These are phyloP conservation scores for Datisca glomerata DNA, from an alignment of 306 rosid genomes.

Conservation along the genomic window DNA sequence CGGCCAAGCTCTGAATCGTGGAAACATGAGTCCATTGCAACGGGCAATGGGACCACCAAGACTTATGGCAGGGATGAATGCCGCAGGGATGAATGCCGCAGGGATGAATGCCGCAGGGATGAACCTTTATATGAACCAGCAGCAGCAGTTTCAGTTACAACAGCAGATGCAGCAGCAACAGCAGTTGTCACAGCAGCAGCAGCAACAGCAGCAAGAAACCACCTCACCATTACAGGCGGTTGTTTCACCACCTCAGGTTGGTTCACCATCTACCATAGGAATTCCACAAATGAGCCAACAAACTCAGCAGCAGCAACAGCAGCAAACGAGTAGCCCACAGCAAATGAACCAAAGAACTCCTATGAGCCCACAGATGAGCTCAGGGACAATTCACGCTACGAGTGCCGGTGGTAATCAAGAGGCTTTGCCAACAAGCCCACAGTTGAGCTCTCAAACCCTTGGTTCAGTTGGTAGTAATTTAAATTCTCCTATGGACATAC, in stretches of 20 bases:
- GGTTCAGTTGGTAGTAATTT: slow-evolving; percentile 63
- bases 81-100: slow-evolving; percentile 37
- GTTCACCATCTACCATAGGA: slow-evolving; percentile 85
- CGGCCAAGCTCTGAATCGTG: slow-evolving; percentile 46
- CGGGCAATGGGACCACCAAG: slow-evolving; percentile 90
- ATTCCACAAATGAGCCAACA: slow-evolving; percentile 67
- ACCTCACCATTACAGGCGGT: slow-evolving; percentile 65
- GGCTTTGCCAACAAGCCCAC: slow-evolving; percentile 93
- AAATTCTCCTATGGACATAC: slow-evolving; percentile 91
- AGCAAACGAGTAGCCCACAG: slow-evolving; percentile 77
- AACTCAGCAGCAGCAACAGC: slow-evolving; percentile 49
- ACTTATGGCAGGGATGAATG: slow-evolving; percentile 45
- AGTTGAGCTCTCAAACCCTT: slow-evolving; percentile 87
- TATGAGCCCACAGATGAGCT: slow-evolving; percentile 87
- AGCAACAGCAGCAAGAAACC: slow-evolving; percentile 63
- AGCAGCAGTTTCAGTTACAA: slow-evolving; percentile 21
- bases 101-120: slow-evolving; percentile 50
- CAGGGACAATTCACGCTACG: slow-evolving; percentile 76
- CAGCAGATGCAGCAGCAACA: slow-evolving; percentile 32
- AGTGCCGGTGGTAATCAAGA: slow-evolving; percentile 93
- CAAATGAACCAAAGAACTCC: slow-evolving; percentile 92
- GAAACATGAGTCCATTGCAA: slow-evolving; percentile 50
- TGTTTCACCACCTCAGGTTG: slow-evolving; percentile 78
- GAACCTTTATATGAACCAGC: slow-evolving; percentile 53
- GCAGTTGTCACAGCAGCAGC: slow-evolving; percentile 8